Conservation (phyloP, 306 rosid species). For the Neltuma alba region DNA sequence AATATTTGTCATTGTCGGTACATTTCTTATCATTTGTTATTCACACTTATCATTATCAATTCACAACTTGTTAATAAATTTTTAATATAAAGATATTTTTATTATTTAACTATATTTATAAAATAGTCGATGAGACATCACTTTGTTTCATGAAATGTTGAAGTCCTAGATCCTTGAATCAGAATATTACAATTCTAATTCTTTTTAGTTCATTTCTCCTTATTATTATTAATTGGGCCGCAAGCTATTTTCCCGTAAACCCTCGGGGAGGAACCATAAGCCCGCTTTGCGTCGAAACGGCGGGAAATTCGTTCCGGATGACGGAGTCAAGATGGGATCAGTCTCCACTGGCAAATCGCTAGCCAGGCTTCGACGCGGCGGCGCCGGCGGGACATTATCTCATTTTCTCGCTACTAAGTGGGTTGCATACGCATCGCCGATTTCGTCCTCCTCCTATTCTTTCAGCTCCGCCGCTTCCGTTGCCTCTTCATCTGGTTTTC, state of each 20-base stretch:
- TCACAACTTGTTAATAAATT: too few species aligned
- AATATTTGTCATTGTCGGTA: too few species aligned
- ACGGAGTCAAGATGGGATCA: constrained; percentile 43
- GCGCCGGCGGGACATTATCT: constrained; percentile 14
- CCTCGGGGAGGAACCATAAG: constrained; percentile 31
- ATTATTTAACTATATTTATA: too few species aligned
- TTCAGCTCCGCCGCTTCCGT: constrained; percentile 49
- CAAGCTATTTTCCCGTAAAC: constrained; percentile 35
- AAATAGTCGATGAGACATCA: too few species aligned
- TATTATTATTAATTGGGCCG: not conserved
- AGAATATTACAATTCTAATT: too few species aligned
- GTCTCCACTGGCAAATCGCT: constrained; percentile 50
- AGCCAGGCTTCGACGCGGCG: constrained; percentile 44
- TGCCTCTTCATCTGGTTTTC: constrained; percentile 46
- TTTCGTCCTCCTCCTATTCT: constrained; percentile 28
- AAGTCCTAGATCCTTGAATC: too few species aligned
- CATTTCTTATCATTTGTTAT: too few species aligned
- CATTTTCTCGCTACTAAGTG: constrained; percentile 26
- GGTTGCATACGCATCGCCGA: constrained; percentile 12
- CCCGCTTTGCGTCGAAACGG: constrained; percentile 11
- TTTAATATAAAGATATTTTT: too few species aligned
- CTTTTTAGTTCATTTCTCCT: too few species aligned
- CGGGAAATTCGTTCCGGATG: constrained; percentile 4
- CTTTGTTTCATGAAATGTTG: too few species aligned
- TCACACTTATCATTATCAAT: too few species aligned